Percentiles rank a stretch among this genome's conserved stretches.
Conservation (phyloP, 2,329 filamentous ascomycete species). For the Botryosphaeria agaves region DNA sequence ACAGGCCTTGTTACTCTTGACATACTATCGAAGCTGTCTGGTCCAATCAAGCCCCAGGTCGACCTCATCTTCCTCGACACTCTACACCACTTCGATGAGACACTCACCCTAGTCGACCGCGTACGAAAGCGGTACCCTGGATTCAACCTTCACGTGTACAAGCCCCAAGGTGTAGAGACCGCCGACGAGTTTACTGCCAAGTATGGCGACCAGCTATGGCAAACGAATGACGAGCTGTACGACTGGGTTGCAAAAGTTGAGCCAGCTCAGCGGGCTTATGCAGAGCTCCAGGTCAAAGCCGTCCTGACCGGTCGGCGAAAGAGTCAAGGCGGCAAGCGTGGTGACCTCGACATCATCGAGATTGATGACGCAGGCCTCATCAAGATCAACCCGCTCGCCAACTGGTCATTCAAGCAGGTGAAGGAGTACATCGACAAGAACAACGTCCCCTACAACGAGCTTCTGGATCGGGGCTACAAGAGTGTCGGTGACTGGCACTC, state of each 20-base stretch:
- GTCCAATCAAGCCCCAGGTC: constrained; percentile 34
- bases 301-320: constrained; percentile 83
- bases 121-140: constrained; percentile 62
- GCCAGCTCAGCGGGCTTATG: constrained; percentile 80
- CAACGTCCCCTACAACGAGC: constrained; percentile 80
- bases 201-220: constrained; percentile 73
- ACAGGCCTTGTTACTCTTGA: constrained; percentile 35
- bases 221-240: constrained; percentile 73
- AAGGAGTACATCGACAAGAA: constrained; percentile 73
- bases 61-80: constrained; percentile 38
- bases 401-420: constrained; percentile 86
- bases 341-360: constrained; percentile 80
- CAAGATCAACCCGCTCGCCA: constrained; percentile 94
- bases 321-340: constrained; percentile 84
- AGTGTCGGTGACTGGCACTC: constrained; percentile 97
- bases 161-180: constrained; percentile 59
- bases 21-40: constrained; percentile 59
- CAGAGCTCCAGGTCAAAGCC: constrained; percentile 71
- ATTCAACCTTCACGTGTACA: constrained; percentile 74
- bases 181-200: constrained; percentile 62
- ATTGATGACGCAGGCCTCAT: constrained; percentile 79
- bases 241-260: constrained; percentile 98
- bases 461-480: constrained; percentile 93
- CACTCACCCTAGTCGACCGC: constrained; percentile 38
- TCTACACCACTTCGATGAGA: constrained; percentile 34